Base-by-base conservation (phyloP, 805 yeast genomes). In the Teunomyces atbi region DNA sequence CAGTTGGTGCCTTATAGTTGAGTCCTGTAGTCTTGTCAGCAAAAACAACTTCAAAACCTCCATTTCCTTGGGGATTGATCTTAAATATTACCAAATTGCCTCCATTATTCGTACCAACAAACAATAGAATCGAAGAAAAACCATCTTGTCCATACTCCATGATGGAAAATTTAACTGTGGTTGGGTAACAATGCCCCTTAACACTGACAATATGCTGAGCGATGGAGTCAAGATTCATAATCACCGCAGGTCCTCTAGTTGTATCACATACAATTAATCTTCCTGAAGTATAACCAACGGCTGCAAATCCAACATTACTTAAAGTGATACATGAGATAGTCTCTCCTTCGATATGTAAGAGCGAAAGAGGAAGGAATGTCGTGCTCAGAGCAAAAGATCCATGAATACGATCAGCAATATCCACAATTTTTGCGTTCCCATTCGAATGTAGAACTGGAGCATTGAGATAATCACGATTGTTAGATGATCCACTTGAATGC, bases 261-360 rank as follows among this genome's bases (percentile, higher is more conserved):
- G 69, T 59, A 65, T 92, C 97, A 48, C 91, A 68, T 0, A 92
- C 82, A 2, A 84, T 65, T 13, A 92, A 50, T 29, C 81, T 74
- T n/a, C 98, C 97, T 11, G 83, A 76, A 39, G 76, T 77, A 61
- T 86, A 89, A 0, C 87, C 96, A 35, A 88, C 71, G 0, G 86
- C 94, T 6, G 86, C 87, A 68, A 94, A 91, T 0, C 97, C 97
- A 41, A 89, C 73, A 51, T 84, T 78, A 49, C 91, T 83, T 62
- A 86, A 78, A 45, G 77, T 74, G 41, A 91, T 50, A 1, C 87
- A 78, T 0, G 91, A 71, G 7, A 87, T 83, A 27, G 52, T 48
- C 21, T 69, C 71, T 2, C 43, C 41, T 6, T 42, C 46, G 2
- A 64, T 33, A 21, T 53, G 59, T 45, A 72, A 50, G 41, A 72